These are phyloP conservation scores for Lachnellula subtilissima DNA, from an alignment of 2,329 filamentous ascomycete species.

Conservation along the genomic window DNA sequence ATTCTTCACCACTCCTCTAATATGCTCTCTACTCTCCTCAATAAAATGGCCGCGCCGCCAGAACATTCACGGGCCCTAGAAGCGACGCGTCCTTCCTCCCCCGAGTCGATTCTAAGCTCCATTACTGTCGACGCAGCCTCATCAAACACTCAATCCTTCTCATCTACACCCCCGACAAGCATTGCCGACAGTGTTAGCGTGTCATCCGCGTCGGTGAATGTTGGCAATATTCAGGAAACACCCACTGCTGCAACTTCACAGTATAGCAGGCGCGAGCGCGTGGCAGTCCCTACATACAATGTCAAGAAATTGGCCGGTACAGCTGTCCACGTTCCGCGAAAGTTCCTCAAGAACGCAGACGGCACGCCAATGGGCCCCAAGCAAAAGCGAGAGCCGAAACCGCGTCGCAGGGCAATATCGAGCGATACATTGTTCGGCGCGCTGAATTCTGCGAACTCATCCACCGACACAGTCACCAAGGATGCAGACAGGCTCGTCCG, in stretches of 20 bases:
- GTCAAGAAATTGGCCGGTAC: conserved; percentile 58
- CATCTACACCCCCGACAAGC: conserved; percentile 59
- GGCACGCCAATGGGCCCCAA: conserved; percentile 20
- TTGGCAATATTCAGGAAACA: conserved; percentile 13
- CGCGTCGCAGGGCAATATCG: conserved; percentile 43
- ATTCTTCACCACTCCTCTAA: conserved; percentile 3
- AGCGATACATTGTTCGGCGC: conserved; percentile 33
- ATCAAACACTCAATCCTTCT: conserved; percentile 27
- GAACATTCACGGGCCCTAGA: conserved; percentile 9
- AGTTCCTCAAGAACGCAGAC: conserved; percentile 41
- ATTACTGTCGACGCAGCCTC: conserved; percentile 25
- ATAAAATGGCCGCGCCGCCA: conserved; percentile 18
- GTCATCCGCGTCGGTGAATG: conserved; percentile 39
- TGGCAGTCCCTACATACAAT: conserved; percentile 62
- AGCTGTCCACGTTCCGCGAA: conserved; percentile 45
- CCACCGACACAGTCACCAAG: conserved; percentile 23
- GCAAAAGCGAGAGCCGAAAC: conserved; percentile 6
- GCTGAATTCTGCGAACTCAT: conserved; percentile 28
- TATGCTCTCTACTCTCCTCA: conserved; percentile 23
- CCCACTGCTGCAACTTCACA: conserved; percentile 18
- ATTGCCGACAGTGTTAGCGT: conserved; percentile 58
- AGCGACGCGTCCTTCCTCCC: conserved; percentile 23
- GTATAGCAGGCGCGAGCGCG: conserved; percentile 51
- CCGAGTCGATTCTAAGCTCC: conserved; percentile 25
- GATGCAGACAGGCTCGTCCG: conserved; percentile 28